Conservation (phyloP, 306 rosid species). For the Trifolium dubium region DNA sequence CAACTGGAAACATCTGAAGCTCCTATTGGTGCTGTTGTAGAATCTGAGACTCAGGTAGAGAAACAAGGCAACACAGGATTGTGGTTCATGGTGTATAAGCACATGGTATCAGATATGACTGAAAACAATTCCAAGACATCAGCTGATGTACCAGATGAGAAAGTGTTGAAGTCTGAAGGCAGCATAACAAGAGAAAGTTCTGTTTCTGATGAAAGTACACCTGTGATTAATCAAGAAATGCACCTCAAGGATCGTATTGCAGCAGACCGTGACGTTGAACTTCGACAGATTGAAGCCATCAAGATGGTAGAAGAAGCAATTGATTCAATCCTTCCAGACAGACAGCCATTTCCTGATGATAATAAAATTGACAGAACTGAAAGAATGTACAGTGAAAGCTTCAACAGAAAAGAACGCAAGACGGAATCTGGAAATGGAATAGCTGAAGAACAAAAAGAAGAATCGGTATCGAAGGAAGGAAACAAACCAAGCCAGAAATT, state of each 20-base stretch:
- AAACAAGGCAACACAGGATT: constrained; percentile 57
- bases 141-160: constrained; percentile 42
- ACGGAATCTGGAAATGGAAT: constrained; percentile 35
- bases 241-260: constrained; percentile 34
- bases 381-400: constrained; percentile 20
- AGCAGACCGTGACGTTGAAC: constrained; percentile 52
- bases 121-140: constrained; percentile 50
- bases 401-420: constrained; percentile 38
- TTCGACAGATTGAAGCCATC: constrained; percentile 71
- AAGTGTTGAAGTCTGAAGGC: constrained; percentile 32
- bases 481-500: constrained; percentile 48
- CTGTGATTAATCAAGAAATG: constrained; percentile 36
- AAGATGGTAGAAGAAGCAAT: constrained; percentile 92
- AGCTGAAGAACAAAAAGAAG: constrained; percentile 39
- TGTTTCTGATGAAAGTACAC: constrained; percentile 32
- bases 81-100: constrained; percentile 84
- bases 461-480: constrained; percentile 43
- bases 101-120: constrained; percentile 68
- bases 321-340: constrained; percentile 77
- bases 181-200: constrained; percentile 32
- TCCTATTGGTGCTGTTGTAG: constrained; percentile 41
- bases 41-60: constrained; percentile 44
- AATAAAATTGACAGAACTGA: constrained; percentile 35
- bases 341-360: constrained; percentile 29
- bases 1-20: constrained; percentile 26